Base-by-base conservation (phyloP, 495 filamentous ascomycete genomes). In the Neurospora sp. region DNA sequence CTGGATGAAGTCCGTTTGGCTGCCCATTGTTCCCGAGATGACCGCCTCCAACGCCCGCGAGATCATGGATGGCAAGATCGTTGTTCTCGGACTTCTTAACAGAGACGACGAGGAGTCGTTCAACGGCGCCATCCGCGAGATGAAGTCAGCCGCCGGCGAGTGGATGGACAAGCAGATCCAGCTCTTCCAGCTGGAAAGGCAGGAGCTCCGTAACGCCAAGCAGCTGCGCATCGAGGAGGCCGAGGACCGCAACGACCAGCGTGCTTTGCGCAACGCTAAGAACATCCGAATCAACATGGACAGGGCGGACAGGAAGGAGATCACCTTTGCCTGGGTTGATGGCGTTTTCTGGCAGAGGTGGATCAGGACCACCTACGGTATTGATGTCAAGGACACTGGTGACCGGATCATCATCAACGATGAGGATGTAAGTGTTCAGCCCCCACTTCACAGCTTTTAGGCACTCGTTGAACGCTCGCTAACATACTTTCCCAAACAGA, bases 241-340 rank as follows among this genome's bases (percentile, higher is more conserved):
- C 14, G 93, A 98, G 80, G 96, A 98, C 79, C 89, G 93, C 39
- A 90, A 92, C 79, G 96, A 99, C 80, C 91, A 98, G 80, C 88
- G 93, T 42, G 94, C 93, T 8, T 79, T 97, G 70, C 87, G 93
- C 59, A 85, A 89, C n/a, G 96, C 96, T 31, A 99, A 99, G 85
- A 91, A 89, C 74, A 97, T 96, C 81, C 88, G 89, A 8, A 94
- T 98, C 78, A 92, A 92, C 72, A 95, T 98, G 86, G 90, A 94
- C 74, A 89, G 92, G 77, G 87, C 93, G 71, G 90, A 93, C 78
- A 91, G 91, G 77, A 97, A 96, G 81, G 91, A 96, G 76, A 93
- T 98, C 35, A 87, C 90, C 5, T 99, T 99, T 83, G 96, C 96
- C n/a, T 98, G 96, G 96, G 93, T 98, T 9, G 96, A 99, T 80